These are phyloP conservation scores for Inosperma sp. DNA, from an alignment of 768 basidiomycete species.

Conservation along the genomic window DNA sequence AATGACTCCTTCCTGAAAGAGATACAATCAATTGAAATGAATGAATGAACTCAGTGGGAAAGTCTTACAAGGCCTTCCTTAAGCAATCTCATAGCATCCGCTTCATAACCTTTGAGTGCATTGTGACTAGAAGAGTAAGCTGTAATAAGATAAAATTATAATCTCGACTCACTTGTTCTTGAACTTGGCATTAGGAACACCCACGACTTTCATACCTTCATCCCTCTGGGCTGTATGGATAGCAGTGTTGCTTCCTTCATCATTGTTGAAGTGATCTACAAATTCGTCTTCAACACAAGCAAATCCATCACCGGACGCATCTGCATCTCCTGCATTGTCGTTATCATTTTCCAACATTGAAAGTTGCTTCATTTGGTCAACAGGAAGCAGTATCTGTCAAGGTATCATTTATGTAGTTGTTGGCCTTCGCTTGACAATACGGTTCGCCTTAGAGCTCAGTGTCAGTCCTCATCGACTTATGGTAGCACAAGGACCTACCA, in stretches of 20 bases:
- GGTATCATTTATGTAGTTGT: too few relatives aligned
- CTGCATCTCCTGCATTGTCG: conserved; percentile 4
- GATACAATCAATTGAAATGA: not conserved
- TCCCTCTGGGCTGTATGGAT: too few relatives aligned
- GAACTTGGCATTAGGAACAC: too few relatives aligned
- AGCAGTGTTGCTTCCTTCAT: not conserved
- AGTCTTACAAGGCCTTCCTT: not conserved
- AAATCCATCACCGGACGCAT: conserved; percentile 2
- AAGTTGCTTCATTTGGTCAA: too few relatives aligned
- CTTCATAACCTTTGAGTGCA: too few relatives aligned
- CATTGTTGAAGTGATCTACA: not conserved
- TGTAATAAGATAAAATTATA: too few relatives aligned
- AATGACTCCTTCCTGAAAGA: not conserved
- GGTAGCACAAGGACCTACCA: not conserved
- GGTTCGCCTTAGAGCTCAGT: not conserved
- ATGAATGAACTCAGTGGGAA: not conserved
- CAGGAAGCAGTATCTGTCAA: too few relatives aligned
- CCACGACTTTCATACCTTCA: too few relatives aligned
- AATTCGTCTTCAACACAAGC: not conserved
- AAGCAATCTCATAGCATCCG: not conserved
- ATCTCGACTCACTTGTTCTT: too few relatives aligned
- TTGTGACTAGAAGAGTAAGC: too few relatives aligned
- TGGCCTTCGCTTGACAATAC: not conserved
- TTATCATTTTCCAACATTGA: not conserved
- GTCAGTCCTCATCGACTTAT: not conserved